Percentiles rank a stretch among this genome's conserved stretches.
These are phyloP conservation scores for Silene noctiflora DNA, from an alignment of 179 eudicot genomes.

Conservation along the genomic window DNA sequence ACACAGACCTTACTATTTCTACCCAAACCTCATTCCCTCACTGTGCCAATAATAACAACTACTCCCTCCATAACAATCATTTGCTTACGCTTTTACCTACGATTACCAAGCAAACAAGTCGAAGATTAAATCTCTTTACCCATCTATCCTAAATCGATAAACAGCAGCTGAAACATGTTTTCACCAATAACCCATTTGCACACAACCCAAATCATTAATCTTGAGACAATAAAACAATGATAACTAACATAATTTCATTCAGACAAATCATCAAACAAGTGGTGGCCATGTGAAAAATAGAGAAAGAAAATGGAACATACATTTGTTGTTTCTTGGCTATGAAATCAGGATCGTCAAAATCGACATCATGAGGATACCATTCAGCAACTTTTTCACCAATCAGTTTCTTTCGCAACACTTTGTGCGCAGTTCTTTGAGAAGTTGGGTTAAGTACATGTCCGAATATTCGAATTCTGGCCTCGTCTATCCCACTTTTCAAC, in stretches of 20 bases:
- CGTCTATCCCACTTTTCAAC: conserved; percentile 54
- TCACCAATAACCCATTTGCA: neutral
- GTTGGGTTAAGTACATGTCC: conserved; percentile 81
- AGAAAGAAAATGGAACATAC: conserved; percentile 23
- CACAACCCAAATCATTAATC: neutral
- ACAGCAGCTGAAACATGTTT: neutral
- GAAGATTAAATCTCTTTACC: neutral
- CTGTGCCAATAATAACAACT: no score
- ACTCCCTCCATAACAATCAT: no score
- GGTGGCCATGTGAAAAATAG: neutral
- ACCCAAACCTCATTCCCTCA: no score
- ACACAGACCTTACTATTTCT: no score
- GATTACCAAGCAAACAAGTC: neutral
- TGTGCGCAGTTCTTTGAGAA: conserved; percentile 63
- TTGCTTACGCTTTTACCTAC: no score
- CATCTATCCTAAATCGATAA: neutral
- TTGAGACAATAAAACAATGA: no score
- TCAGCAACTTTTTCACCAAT: conserved; percentile 73
- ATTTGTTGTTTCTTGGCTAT: conserved; percentile 59
- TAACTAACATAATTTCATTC: neutral
- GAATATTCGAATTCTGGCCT: conserved; percentile 74
- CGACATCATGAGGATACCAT: conserved; percentile 83
- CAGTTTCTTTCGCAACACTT: conserved; percentile 72
- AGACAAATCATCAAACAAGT: conserved; percentile 11
- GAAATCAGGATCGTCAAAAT: conserved; percentile 61